Evolutionary conservation across 345 rosid genomes (phyloP).

Genomic region (Linum trigynum): DNA sequence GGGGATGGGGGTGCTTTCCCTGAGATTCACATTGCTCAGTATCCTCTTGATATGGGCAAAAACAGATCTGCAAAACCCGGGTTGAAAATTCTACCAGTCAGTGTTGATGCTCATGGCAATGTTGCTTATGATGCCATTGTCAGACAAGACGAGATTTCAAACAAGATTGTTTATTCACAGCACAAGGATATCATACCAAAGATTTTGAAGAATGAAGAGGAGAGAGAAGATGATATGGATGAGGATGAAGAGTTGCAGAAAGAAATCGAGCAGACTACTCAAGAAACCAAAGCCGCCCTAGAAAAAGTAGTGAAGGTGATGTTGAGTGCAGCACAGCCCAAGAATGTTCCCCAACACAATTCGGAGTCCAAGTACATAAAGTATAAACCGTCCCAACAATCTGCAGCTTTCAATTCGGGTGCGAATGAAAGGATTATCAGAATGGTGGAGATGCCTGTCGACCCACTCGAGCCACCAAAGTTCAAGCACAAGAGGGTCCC

Average conservation of each 20-base stretch:
- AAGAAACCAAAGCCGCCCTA: constrained; percentile 63
- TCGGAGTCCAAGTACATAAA: constrained; percentile 69
- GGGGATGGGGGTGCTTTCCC: constrained; percentile 99
- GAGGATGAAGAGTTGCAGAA: constrained; percentile 51
- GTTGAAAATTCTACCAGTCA: constrained; percentile 63
- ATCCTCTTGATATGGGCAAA: constrained; percentile 85
- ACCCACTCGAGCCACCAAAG: constrained; percentile 96
- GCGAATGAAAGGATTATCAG: constrained; percentile 87
- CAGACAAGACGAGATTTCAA: constrained; percentile 56
- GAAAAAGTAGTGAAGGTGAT: constrained; percentile 88
- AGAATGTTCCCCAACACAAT: constrained; percentile 72
- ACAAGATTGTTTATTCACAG: constrained; percentile 71
- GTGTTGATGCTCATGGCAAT: constrained; percentile 80
- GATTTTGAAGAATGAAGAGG: constrained; percentile 45
- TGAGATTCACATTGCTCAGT: constrained; percentile 83
- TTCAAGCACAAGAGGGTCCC: constrained; percentile 98
- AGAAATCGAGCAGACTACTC: constrained; percentile 59
- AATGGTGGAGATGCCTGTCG: constrained; percentile 96
- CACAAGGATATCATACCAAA: constrained; percentile 77
- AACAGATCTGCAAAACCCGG: constrained; percentile 55
- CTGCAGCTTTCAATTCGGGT: constrained; percentile 82
- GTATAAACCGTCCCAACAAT: constrained; percentile 84
- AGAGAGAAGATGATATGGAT: constrained; percentile 30
- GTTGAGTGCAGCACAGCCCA: constrained; percentile 90
- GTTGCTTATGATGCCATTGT: constrained; percentile 90